A percentile compares a stretch with the other conserved stretches of the same genome.
phyloP scores from a whole-genome alignment of 2,329 filamentous ascomycete species.

The Daldinia sp. region DNA sequence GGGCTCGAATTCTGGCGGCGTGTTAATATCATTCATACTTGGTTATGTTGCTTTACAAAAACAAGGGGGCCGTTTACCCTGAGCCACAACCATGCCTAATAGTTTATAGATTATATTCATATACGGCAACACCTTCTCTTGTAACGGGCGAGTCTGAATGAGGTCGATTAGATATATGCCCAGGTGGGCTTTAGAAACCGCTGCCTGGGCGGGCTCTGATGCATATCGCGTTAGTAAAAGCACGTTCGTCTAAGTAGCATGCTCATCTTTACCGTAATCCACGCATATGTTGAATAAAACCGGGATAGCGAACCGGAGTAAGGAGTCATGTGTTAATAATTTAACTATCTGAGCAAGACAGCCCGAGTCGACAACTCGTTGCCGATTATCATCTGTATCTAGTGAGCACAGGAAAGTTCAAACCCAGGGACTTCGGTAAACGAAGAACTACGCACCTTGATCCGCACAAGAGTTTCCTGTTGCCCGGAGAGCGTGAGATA shows the following conservation, averaged over 20 bases:
- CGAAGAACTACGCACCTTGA: slow-evolving; percentile 53
- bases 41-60: background rate
- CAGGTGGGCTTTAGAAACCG: slow-evolving; percentile 61
- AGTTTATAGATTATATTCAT: slow-evolving; percentile 65
- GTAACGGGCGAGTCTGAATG: slow-evolving; percentile 55
- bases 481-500: slow-evolving; percentile 63
- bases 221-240: slow-evolving; percentile 29
- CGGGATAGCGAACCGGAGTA: slow-evolving; percentile 63
- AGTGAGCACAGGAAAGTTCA: slow-evolving; percentile 10
- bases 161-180: slow-evolving; percentile 59
- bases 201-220: slow-evolving; percentile 64
- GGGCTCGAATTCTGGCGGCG: slow-evolving; percentile 55
- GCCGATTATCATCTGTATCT: slow-evolving; percentile 64
- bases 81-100: slow-evolving; percentile 60
- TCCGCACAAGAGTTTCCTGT: slow-evolving; percentile 71
- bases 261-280: slow-evolving; percentile 63
- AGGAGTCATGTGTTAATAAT: slow-evolving; percentile 56
- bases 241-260: background rate
- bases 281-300: slow-evolving; percentile 70
- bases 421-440: background rate
- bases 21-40: slow-evolving; percentile 16
- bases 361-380: slow-evolving; percentile 59
- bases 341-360: slow-evolving; percentile 58
- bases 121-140: slow-evolving; percentile 51
- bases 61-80: slow-evolving; percentile 49